phyloP scores from a whole-genome alignment of 352 stramenopile species.

The Phytopythium boreale region DNA sequence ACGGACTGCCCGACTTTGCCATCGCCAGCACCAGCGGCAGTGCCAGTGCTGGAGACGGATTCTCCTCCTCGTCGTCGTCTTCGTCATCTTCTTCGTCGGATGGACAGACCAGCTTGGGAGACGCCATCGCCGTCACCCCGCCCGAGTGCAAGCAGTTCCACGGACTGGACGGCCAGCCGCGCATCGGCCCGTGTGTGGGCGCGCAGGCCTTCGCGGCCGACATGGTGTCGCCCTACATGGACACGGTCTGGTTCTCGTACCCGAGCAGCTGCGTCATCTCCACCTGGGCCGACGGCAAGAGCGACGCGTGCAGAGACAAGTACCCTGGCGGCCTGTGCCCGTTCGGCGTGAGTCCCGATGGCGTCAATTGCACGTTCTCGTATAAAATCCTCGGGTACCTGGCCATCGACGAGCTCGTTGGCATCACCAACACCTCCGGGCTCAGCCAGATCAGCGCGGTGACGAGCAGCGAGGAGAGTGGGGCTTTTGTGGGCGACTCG shows the following conservation, averaged over 20 bases:
- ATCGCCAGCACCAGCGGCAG: conserved; percentile 9
- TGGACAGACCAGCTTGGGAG: background rate
- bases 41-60: conserved; percentile 10
- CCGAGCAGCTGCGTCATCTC: conserved; percentile 55
- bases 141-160: conserved; percentile 69
- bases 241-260: conserved; percentile 79
- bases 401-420: conserved; percentile 63
- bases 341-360: conserved; percentile 45
- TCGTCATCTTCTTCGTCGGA: background rate
- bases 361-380: conserved; percentile 49
- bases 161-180: conserved; percentile 43
- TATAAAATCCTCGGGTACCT: conserved; percentile 62
- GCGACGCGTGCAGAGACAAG: conserved; percentile 26
- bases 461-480: conserved; percentile 14
- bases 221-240: conserved; percentile 52
- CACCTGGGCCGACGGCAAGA: conserved; percentile 47
- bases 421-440: conserved; percentile 37
- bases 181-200: conserved; percentile 60
- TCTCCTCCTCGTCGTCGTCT: background rate
- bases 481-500: conserved; percentile 1
- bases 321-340: conserved; percentile 51
- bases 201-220: conserved; percentile 51
- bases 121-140: conserved; percentile 6
- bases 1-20: conserved; percentile 21
- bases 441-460: background rate